A percentile compares a stretch with the other conserved stretches of the same genome.
These are phyloP conservation scores for Mycena filopes DNA, from an alignment of 768 basidiomycete species.

Conservation along the genomic window DNA sequence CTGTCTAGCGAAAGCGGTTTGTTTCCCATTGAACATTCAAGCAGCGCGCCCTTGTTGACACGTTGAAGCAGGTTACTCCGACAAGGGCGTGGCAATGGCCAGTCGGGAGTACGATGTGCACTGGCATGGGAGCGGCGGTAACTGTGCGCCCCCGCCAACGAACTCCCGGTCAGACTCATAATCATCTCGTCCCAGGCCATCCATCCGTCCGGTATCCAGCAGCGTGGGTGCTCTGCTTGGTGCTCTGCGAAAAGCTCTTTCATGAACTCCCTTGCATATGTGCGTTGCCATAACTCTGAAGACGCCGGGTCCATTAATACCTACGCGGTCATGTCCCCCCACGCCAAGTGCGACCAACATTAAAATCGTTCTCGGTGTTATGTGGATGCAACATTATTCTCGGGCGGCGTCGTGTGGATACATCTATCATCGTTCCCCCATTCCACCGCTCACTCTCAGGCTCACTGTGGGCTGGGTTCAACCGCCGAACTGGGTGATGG, in stretches of 20 bases:
- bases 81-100: conserved; percentile 18
- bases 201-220: conserved; percentile 5
- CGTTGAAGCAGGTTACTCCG: conserved; percentile 4
- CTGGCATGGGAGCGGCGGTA: conserved; percentile 14
- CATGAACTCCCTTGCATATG: background rate
- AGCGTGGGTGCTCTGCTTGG: conserved; percentile 5
- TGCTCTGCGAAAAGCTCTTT: background rate
- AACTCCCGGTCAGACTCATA: conserved; percentile 12
- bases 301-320: background rate
- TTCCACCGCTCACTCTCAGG: background rate
- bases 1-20: no score
- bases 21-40: background rate
- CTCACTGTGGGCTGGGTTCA: background rate
- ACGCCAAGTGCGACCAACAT: background rate
- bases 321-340: background rate
- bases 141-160: background rate
- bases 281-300: background rate
- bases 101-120: background rate
- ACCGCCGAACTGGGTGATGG: background rate
- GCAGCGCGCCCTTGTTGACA: background rate
- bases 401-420: background rate
- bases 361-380: background rate
- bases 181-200: background rate
- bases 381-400: no score
- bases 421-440: conserved; percentile 9